phyloP scores from a whole-genome alignment of 1,284 basidiomycete genomes.

The Cutaneotrichosporon sp. region DNA sequence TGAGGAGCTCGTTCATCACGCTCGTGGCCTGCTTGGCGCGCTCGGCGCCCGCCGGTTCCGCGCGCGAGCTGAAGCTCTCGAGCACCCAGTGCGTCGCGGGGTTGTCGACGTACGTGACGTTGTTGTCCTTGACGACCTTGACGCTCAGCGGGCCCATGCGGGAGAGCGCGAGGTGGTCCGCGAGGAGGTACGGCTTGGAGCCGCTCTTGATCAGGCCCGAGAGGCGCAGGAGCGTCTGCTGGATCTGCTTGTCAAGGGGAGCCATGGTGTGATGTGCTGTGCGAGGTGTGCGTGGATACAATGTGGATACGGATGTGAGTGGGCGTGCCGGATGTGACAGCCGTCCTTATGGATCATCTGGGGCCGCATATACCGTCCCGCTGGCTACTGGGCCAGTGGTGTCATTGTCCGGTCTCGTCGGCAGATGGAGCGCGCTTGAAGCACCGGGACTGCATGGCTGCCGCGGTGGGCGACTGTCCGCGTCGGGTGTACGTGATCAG shows the following conservation, averaged over 20 bases:
- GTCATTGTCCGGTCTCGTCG: too few relatives aligned
- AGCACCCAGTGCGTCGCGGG: constrained; percentile 21
- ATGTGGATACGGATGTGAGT: neutral
- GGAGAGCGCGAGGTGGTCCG: constrained; percentile 17
- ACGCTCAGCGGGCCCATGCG: constrained; percentile 15
- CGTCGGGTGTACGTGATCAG: too few relatives aligned
- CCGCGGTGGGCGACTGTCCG: too few relatives aligned
- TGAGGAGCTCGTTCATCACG: constrained; percentile 15
- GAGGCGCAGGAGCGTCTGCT: constrained; percentile 9
- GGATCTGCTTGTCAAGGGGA: constrained; percentile 15
- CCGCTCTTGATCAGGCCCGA: constrained; percentile 2
- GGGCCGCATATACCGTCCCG: too few relatives aligned
- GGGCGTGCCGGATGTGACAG: too few relatives aligned
- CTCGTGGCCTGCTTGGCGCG: constrained; percentile 11
- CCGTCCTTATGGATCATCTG: too few relatives aligned
- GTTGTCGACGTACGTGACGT: constrained; percentile 21
- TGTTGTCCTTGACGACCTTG: constrained; percentile 10
- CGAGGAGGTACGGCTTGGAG: constrained; percentile 15
- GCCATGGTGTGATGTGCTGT: constrained; percentile 7
- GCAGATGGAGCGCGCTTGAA: too few relatives aligned
- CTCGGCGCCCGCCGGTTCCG: neutral
- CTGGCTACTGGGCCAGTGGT: too few relatives aligned
- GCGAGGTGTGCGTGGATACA: too few relatives aligned
- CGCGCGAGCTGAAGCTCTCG: constrained; percentile 12
- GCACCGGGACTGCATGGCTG: too few relatives aligned